Conservation (phyloP, 2,329 filamentous ascomycete genomes). For the Aspergillus floridensis region DNA sequence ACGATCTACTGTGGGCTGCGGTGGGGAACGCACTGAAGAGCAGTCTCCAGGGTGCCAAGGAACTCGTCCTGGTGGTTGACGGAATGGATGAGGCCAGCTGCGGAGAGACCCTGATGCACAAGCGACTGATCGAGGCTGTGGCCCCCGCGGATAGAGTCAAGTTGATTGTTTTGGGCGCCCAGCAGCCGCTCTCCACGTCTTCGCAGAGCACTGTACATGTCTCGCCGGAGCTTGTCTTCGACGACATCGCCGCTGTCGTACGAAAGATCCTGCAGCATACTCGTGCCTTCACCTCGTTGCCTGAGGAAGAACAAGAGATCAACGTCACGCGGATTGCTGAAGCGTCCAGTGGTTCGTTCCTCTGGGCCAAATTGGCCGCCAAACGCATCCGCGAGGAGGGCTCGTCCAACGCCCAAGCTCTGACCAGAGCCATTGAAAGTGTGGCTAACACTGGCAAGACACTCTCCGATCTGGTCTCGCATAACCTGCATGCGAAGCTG, state of each 20-base stretch:
- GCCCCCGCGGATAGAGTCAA: constrained; percentile 24
- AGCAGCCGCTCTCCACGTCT: constrained; percentile 15
- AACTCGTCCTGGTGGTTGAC: constrained; percentile 39
- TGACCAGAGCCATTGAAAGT: constrained; percentile 28
- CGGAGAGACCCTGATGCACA: constrained; percentile 28
- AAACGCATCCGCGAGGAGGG: constrained; percentile 31
- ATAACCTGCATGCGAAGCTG: constrained; percentile 24
- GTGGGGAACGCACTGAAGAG: constrained; percentile 29
- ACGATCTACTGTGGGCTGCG: constrained; percentile 35
- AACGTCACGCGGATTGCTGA: constrained; percentile 32
- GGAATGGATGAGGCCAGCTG: constrained; percentile 37
- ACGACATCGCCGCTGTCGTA: constrained; percentile 36
- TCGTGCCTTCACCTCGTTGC: constrained; percentile 24
- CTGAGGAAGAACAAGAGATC: constrained; percentile 34
- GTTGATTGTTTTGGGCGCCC: constrained; percentile 29
- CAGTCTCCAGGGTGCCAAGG: constrained; percentile 29
- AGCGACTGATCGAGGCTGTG: constrained; percentile 25
- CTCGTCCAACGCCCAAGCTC: constrained; percentile 17
- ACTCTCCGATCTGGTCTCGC: constrained; percentile 32
- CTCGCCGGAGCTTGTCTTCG: constrained; percentile 31
- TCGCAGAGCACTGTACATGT: constrained; percentile 25
- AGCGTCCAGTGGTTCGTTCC: constrained; percentile 37
- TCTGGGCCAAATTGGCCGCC: constrained; percentile 40
- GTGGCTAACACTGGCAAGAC: constrained; percentile 25
- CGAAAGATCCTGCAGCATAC: constrained; percentile 25